These are phyloP conservation scores for Wickerhamiella azymoides DNA, from an alignment of 805 yeast species.

Conservation along the genomic window DNA sequence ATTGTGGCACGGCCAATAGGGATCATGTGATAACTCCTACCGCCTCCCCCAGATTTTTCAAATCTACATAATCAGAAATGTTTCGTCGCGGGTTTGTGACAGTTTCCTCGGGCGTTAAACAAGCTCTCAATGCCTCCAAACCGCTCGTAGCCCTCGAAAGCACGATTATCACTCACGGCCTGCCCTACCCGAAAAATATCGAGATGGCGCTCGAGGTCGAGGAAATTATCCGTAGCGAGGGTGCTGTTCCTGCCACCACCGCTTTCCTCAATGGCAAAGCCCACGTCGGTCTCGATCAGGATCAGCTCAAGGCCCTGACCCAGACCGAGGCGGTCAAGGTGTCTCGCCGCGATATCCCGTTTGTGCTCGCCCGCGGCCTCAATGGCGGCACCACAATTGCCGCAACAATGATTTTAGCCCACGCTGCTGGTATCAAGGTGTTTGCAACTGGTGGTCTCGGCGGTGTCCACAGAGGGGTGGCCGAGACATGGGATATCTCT, in stretches of 20 bases:
- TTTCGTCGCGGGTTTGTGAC: slow-evolving; percentile 7
- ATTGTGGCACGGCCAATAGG: background rate
- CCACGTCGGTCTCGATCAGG: slow-evolving; percentile 43
- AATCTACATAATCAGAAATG: background rate
- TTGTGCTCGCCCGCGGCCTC: slow-evolving; percentile 34
- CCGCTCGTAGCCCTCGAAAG: slow-evolving; percentile 83
- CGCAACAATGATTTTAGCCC: slow-evolving; percentile 74
- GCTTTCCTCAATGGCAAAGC: slow-evolving; percentile 66
- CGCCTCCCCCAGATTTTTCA: background rate
- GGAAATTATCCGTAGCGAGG: slow-evolving; percentile 40
- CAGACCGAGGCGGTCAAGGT: slow-evolving; percentile 38
- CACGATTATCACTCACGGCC: slow-evolving; percentile 81
- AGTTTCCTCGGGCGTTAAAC: slow-evolving; percentile 37
- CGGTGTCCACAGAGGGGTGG: slow-evolving; percentile 76
- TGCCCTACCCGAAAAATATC: slow-evolving; percentile 66
- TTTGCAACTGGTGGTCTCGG: slow-evolving; percentile 93
- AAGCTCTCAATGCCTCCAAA: slow-evolving; percentile 41
- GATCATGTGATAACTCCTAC: background rate
- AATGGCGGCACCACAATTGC: slow-evolving; percentile 35
- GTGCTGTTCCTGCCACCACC: slow-evolving; percentile 75
- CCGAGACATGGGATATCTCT: slow-evolving; percentile 61
- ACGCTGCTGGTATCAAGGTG: slow-evolving; percentile 60
- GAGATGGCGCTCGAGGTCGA: slow-evolving; percentile 64
- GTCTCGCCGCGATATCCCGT: slow-evolving; percentile 68
- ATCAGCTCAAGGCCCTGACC: slow-evolving; percentile 41